Evolutionary conservation across 768 basidiomycete genomes (phyloP).

Genomic region (Suillus cothurnatus): DNA sequence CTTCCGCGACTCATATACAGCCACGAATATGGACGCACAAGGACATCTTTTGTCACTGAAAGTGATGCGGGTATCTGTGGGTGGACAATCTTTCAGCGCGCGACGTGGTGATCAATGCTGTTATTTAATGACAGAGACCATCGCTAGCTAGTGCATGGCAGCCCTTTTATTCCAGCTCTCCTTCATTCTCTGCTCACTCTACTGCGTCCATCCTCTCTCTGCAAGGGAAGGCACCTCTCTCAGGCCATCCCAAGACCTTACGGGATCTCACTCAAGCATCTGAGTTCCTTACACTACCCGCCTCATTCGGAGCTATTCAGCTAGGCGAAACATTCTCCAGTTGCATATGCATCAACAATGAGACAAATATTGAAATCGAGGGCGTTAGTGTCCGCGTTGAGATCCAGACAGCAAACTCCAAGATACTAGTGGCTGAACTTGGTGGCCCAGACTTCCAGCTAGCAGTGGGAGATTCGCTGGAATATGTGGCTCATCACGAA

Average conservation of each 20-base stretch:
- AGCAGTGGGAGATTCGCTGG: constrained; percentile 58
- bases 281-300: constrained; percentile 77
- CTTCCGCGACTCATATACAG: background rate
- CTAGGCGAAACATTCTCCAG: constrained; percentile 89
- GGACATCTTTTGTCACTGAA: constrained; percentile 76
- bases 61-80: constrained; percentile 86
- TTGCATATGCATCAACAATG: constrained; percentile 82
- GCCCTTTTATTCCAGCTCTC: constrained; percentile 83
- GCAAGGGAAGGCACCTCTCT: constrained; percentile 69
- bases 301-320: constrained; percentile 84
- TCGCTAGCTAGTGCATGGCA: constrained; percentile 78
- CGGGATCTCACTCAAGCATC: constrained; percentile 80
- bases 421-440: constrained; percentile 62
- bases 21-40: constrained; percentile 48
- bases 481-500: constrained; percentile 77
- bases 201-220: constrained; percentile 77
- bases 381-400: constrained; percentile 73
- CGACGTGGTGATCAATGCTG: constrained; percentile 2
- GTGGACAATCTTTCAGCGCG: constrained; percentile 32
- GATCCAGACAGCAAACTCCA: constrained; percentile 80
- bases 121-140: constrained; percentile 56
- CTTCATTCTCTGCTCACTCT: constrained; percentile 80
- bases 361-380: constrained; percentile 62
- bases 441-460: constrained; percentile 57
- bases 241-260: constrained; percentile 80